Conservation (phyloP, 2,329 filamentous ascomycete species). For the Sclerotinia borealis region DNA sequence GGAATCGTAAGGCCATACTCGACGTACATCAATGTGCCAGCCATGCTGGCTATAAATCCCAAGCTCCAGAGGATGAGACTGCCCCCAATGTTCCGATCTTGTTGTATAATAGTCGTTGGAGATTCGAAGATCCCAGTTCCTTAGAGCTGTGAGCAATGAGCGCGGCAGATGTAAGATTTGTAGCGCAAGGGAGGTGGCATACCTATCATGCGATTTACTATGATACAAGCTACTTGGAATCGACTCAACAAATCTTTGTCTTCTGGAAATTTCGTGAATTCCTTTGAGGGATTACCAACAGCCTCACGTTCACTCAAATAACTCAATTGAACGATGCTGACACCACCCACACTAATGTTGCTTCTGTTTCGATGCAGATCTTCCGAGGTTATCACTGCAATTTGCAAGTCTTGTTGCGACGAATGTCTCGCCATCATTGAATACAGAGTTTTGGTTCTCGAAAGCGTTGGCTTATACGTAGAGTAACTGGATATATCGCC, state of each 20-base stretch:
- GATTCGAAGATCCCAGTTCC: conserved; percentile 28
- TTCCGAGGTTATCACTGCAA: neutral
- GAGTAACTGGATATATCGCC: neutral
- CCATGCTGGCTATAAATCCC: conserved; percentile 33
- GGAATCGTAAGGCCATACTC: conserved; percentile 45
- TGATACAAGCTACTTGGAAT: conserved; percentile 7
- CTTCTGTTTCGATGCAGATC: neutral
- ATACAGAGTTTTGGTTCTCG: neutral
- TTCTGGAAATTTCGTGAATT: neutral
- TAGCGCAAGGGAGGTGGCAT: neutral
- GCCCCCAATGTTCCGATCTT: conserved; percentile 46
- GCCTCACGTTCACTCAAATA: neutral
- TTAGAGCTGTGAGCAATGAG: conserved; percentile 2
- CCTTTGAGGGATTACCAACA: neutral
- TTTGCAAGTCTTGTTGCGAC: neutral
- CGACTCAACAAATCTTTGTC: conserved; percentile 6
- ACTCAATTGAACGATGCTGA: neutral
- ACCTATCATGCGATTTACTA: conserved; percentile 12
- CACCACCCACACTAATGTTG: neutral
- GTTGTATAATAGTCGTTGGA: conserved; percentile 49
- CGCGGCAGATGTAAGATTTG: no score
- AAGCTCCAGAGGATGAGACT: conserved; percentile 49
- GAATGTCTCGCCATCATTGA: neutral
- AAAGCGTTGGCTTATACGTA: neutral
- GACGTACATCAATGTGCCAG: conserved; percentile 31